Evolutionary conservation across 2,329 filamentous ascomycete species (phyloP), one percentile per base, ranked within the genome.

Genomic region (Botrytis elliptica): DNA sequence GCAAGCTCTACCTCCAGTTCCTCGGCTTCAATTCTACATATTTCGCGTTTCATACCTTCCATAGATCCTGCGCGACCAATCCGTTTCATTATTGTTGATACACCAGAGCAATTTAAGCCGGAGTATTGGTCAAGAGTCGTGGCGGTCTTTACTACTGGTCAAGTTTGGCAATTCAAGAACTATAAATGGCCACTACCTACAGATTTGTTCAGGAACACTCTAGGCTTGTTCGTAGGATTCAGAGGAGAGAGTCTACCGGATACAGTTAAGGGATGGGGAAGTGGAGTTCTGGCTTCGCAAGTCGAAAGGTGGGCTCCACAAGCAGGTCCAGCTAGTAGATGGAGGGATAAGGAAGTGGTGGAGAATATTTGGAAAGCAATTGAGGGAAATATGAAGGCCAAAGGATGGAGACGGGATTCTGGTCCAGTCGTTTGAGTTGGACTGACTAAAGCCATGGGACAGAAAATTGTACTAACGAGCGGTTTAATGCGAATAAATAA

Each of bases 121-220:
- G 95, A 98, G 81, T 98, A 98, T 85, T 99, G 96, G 96, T 91
- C 91, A 79, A 91, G 95, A 70, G 92, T 99, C 10, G 96, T 98
- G 2, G 96, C 93, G 20, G 95, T 99, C 73, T 98, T 99, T 84
- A 99, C 96, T 0, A 99, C 96, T 0, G 96, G 96, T 49, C 96
- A 99, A 84, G 91, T 92, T 16, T 99, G 96, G 96, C 96, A 99
- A 84, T 99, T 99, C 85, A 97, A 98, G 84, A 93, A 90, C 78
- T 99, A 99, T 88, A 97, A 97, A 83, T 99, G 96, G 94, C 91
- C 91, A 78, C 91, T 92, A 73, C 93, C 96, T 0, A 88, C 90
- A 22, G 96, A 98, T 80, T 86, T 99, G 68, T 99, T 99, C 85
- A 90, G 90, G 77, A 93, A 98, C 80, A 93, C 94, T 3, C 86